Base-by-base conservation (phyloP, 805 yeast species). In the Torulaspora quercuum region DNA sequence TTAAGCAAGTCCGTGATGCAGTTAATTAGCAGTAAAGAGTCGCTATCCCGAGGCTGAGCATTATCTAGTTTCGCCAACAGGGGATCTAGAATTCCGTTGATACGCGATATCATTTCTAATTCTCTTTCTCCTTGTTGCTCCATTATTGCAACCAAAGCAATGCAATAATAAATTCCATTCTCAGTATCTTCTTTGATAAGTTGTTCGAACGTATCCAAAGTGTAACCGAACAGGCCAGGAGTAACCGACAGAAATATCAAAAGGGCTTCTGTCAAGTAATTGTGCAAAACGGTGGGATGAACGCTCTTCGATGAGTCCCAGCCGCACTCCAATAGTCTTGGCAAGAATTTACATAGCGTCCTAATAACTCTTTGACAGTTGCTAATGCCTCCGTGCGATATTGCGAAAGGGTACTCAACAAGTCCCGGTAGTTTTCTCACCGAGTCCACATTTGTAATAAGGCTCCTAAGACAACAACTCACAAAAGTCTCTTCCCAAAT, bases 401-500 rank as follows among this genome's bases (percentile, higher is more conserved):
- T 42, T 41, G 60, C 54, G 4, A 63, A 70, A 32, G 71, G 72
- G 46, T 62, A 70, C 57, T 64, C 81, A 58, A 65, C 72, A 61
- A 75, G 58, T 1, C 83, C 85, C 0, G 84, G 79, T 8, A 76
- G 46, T 46, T 73, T 80, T 35, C 77, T 63, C 13, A 75, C 70
- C 2, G 72, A 63, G 46, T 76, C 78, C 39, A 71, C 77, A 25
- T 75, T 65, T 13, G 71, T 72, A n/a, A 70, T 44, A 6, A 79
- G 51, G 7, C 75, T 62, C 45, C 92, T 64, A 17, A 82, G 69
- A 17, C 80, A 49, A 11, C 72, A 64, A 20, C 82, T 75, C 2
- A 76, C 80, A 39, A 70, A 74, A 1, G 80, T 59, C 49, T 82
- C 88, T 8, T 66, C 68, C 89, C 89, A 82, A 19, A 72, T 25